A percentile compares a stretch with the other conserved stretches of the same genome.
Conservation (phyloP, 441 rosid genomes). For the Brassica hybrid region DNA sequence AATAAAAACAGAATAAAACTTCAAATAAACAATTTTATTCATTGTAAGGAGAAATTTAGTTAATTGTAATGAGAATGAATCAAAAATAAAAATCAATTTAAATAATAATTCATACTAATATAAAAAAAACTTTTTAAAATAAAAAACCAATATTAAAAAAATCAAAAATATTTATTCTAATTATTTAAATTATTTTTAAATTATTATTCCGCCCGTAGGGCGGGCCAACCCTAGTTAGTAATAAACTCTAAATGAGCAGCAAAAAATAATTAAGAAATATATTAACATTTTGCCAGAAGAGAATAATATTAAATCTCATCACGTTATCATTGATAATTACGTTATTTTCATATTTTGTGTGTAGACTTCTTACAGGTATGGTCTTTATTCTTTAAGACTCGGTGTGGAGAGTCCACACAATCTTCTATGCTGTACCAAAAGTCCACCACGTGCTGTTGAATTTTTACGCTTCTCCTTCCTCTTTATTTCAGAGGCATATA, state of each 20-base stretch:
- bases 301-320: not conserved
- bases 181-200: too few species aligned
- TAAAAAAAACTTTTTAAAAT: too few species aligned
- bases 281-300: not conserved
- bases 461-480: not conserved
- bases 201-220: too few species aligned
- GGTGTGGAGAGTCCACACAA: constrained; percentile 23
- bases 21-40: too few species aligned
- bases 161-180: too few species aligned
- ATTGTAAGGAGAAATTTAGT: too few species aligned
- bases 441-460: constrained; percentile 41
- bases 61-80: too few species aligned
- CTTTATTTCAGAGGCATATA: constrained; percentile 11
- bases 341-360: not conserved
- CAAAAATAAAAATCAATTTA: too few species aligned
- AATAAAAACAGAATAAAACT: too few species aligned
- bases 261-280: not conserved
- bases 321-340: not conserved
- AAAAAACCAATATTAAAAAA: too few species aligned
- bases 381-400: not conserved
- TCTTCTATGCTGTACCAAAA: constrained; percentile 13
- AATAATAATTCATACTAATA: too few species aligned
- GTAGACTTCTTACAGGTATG: not conserved
- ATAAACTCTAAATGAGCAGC: not conserved
- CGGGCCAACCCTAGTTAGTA: not conserved